Evolutionary conservation across 2,329 filamentous ascomycete species (phyloP).

Genomic region (Diaporthe eres): DNA sequence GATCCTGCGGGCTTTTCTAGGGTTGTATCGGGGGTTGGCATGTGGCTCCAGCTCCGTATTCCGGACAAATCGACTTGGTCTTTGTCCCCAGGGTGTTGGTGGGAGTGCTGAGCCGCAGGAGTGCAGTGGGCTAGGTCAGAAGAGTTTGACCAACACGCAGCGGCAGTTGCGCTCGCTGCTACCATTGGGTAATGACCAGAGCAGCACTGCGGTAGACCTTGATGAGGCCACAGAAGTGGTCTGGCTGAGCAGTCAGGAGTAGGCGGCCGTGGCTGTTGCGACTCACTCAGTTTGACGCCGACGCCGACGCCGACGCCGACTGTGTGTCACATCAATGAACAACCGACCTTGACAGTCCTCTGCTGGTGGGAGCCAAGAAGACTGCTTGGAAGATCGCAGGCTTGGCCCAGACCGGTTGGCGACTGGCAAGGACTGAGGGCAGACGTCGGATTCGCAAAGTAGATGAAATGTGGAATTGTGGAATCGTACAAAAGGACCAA

Average conservation of each 20-base stretch:
- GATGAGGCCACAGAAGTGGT: constrained; percentile 20
- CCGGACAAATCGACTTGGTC: constrained; percentile 10
- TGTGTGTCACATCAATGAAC: not conserved
- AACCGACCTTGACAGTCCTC: not conserved
- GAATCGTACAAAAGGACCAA: constrained; percentile 25
- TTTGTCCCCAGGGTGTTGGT: not conserved
- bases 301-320: not conserved
- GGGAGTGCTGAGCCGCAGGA: constrained; percentile 36
- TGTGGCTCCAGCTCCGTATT: constrained; percentile 13
- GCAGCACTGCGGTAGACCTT: constrained; percentile 12
- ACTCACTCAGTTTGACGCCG: constrained; percentile 16
- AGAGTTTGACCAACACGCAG: constrained; percentile 30
- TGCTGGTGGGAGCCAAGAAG: constrained; percentile 6
- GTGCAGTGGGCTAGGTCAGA: constrained; percentile 31
- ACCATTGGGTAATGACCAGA: constrained; percentile 20
- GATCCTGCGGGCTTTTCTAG: not conserved
- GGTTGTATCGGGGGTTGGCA: constrained; percentile 32
- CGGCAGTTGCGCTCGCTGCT: constrained; percentile 16
- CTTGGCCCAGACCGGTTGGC: constrained; percentile 2
- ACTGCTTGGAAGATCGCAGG: constrained; percentile 11
- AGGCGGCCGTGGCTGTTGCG: constrained; percentile 24
- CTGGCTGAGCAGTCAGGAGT: constrained; percentile 26
- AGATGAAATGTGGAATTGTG: constrained; percentile 33
- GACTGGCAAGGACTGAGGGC: not conserved
- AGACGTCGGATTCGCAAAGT: constrained; percentile 13